Percentiles rank a stretch among this genome's conserved stretches.
Evolutionary conservation across 1,284 basidiomycete genomes (phyloP).

Genomic region (Sporisorium scitamineum): DNA sequence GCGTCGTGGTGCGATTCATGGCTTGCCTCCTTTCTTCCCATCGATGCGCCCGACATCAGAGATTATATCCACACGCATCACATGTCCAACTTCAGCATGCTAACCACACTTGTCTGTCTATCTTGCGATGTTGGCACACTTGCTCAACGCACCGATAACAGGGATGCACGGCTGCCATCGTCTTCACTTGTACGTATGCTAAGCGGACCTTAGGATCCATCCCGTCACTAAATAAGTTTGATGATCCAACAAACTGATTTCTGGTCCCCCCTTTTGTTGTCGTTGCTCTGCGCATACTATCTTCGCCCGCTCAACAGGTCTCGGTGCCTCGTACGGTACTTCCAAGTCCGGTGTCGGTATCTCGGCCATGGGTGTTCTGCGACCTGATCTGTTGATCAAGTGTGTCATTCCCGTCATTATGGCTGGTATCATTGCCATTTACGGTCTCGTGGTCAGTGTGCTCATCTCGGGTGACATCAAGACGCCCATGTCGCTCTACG

Average conservation of each 20-base stretch:
- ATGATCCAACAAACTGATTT: slow-evolving; percentile 9
- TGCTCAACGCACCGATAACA: slow-evolving; percentile 64
- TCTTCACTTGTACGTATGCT: slow-evolving; percentile 87
- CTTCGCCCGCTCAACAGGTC: slow-evolving; percentile 70
- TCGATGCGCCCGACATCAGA: slow-evolving; percentile 1
- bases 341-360: slow-evolving; percentile 98
- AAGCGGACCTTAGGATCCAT: not conserved
- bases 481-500: slow-evolving; percentile 74
- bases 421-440: slow-evolving; percentile 93
- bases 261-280: too few species aligned
- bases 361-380: slow-evolving; percentile 91
- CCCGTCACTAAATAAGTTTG: not conserved
- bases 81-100: not conserved
- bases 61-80: not conserved
- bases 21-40: not conserved
- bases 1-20: not conserved
- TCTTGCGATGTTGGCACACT: not conserved
- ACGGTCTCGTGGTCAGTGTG: slow-evolving; percentile 75
- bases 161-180: slow-evolving; percentile 96
- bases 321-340: slow-evolving; percentile 96
- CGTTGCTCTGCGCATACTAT: not conserved
- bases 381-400: slow-evolving; percentile 99
- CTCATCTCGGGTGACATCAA: slow-evolving; percentile 71
- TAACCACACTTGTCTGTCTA: not conserved
- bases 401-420: slow-evolving; percentile 96